Conservation (phyloP, 495 filamentous ascomycete genomes). For the Penicillium cinerascens region DNA sequence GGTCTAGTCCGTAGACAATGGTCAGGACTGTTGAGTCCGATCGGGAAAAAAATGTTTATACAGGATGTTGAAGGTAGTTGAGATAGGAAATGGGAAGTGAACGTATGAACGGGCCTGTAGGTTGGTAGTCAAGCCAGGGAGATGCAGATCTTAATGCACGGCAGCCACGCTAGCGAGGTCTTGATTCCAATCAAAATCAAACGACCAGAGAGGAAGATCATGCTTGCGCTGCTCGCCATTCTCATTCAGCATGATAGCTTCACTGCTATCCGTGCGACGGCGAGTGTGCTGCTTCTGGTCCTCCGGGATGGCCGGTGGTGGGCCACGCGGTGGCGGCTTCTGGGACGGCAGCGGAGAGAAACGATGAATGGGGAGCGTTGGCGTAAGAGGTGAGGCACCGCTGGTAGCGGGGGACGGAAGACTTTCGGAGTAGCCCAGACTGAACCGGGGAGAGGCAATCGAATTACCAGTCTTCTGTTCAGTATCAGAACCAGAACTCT, state of each 20-base stretch:
- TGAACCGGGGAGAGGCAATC: conserved; percentile 30
- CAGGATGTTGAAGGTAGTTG: conserved; percentile 6
- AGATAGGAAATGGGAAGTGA: conserved; percentile 6
- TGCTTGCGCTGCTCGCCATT: conserved; percentile 23
- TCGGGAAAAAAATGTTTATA: not conserved
- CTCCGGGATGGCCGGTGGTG: conserved; percentile 38
- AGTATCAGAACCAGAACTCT: conserved; percentile 33
- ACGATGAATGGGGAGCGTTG: conserved; percentile 43
- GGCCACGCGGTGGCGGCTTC: conserved; percentile 38
- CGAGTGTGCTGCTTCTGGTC: conserved; percentile 38
- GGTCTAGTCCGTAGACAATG: not conserved
- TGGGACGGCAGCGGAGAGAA: conserved; percentile 41
- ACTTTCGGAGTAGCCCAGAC: conserved; percentile 37
- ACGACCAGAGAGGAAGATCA: conserved; percentile 41
- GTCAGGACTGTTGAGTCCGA: not conserved
- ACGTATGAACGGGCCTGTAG: not conserved
- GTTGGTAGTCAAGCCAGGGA: not conserved
- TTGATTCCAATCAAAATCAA: conserved; percentile 39
- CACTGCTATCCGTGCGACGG: conserved; percentile 46
- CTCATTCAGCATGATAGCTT: conserved; percentile 36
- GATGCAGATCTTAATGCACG: conserved; percentile 30
- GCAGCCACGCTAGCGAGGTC: conserved; percentile 32
- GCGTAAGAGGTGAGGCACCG: conserved; percentile 42
- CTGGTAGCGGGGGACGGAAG: conserved; percentile 39
- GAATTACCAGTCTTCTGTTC: conserved; percentile 38